Conservation (phyloP, 2,329 filamentous ascomycete species). For the Diaporthe longicolla region DNA sequence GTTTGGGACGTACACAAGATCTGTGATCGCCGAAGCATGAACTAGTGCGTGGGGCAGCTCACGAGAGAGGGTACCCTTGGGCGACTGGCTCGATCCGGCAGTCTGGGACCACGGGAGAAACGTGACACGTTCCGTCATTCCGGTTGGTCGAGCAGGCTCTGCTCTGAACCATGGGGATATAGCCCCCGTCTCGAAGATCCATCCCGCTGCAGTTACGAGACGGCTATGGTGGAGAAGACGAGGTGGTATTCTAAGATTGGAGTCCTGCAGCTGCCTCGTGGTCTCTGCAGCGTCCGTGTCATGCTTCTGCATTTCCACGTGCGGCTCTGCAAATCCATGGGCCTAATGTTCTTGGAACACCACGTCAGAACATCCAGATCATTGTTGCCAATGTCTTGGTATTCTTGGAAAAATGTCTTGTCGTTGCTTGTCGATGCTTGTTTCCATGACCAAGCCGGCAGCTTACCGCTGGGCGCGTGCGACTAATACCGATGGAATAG, state of each 20-base stretch:
- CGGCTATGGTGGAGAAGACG: conserved; percentile 1
- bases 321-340: conserved; percentile 21
- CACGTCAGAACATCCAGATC: background rate
- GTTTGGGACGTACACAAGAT: background rate
- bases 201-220: conserved; percentile 13
- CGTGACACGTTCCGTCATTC: conserved; percentile 25
- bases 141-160: conserved; percentile 32
- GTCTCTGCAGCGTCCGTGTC: conserved; percentile 7
- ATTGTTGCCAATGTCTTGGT: conserved; percentile 5
- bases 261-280: conserved; percentile 28
- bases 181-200: background rate
- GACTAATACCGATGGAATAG: background rate
- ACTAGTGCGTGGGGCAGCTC: conserved; percentile 27
- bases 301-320: conserved; percentile 19
- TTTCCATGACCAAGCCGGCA: background rate
- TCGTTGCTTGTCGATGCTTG: conserved; percentile 20
- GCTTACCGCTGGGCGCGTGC: conserved; percentile 1
- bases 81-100: conserved; percentile 33
- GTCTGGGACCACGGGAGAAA: conserved; percentile 36
- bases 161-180: conserved; percentile 13
- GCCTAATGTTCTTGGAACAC: background rate
- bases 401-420: conserved; percentile 15
- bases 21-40: conserved; percentile 18
- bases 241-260: background rate
- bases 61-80: conserved; percentile 7